Conservation (phyloP, 2,329 filamentous ascomycete species). For the Aulographum hederae region DNA sequence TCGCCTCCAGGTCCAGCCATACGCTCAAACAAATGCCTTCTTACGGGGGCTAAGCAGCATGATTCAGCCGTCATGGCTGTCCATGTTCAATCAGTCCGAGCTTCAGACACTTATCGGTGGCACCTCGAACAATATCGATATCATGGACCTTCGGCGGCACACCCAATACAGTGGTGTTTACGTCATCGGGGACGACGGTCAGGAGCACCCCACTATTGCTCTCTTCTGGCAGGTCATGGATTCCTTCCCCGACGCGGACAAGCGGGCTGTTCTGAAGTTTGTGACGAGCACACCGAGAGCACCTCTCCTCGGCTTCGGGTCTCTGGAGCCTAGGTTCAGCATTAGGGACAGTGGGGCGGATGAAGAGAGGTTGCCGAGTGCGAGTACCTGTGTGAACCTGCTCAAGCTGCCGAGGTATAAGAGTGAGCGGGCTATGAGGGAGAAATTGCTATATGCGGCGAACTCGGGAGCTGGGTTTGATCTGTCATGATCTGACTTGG, state of each 20-base stretch:
- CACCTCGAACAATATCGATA: slow-evolving; percentile 67
- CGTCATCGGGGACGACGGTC: slow-evolving; percentile 67
- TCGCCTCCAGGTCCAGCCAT: slow-evolving; percentile 63
- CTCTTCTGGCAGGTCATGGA: slow-evolving; percentile 88
- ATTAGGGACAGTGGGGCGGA: slow-evolving; percentile 72
- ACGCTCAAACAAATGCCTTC: slow-evolving; percentile 71
- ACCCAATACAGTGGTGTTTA: slow-evolving; percentile 83
- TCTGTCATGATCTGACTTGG: slow-evolving; percentile 19
- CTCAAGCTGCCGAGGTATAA: slow-evolving; percentile 78
- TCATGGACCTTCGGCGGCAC: slow-evolving; percentile 68
- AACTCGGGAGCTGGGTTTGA: slow-evolving; percentile 88
- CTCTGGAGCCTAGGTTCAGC: slow-evolving; percentile 70
- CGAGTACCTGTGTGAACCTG: slow-evolving; percentile 90
- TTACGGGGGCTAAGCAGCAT: slow-evolving; percentile 71
- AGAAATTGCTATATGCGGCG: slow-evolving; percentile 78
- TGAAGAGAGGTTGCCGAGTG: slow-evolving; percentile 66
- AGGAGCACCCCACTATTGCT: slow-evolving; percentile 70
- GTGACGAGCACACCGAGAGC: slow-evolving; percentile 87
- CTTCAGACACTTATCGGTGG: slow-evolving; percentile 86
- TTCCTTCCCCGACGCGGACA: slow-evolving; percentile 54
- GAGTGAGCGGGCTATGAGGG: slow-evolving; percentile 43
- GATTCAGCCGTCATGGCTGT: slow-evolving; percentile 82
- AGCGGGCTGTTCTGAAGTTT: slow-evolving; percentile 79
- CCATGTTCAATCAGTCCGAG: slow-evolving; percentile 96
- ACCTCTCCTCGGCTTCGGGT: slow-evolving; percentile 73